These are phyloP conservation scores for Melocanna baccifera DNA, from an alignment of 176 grass and related monocot genomes.

Conservation along the genomic window DNA sequence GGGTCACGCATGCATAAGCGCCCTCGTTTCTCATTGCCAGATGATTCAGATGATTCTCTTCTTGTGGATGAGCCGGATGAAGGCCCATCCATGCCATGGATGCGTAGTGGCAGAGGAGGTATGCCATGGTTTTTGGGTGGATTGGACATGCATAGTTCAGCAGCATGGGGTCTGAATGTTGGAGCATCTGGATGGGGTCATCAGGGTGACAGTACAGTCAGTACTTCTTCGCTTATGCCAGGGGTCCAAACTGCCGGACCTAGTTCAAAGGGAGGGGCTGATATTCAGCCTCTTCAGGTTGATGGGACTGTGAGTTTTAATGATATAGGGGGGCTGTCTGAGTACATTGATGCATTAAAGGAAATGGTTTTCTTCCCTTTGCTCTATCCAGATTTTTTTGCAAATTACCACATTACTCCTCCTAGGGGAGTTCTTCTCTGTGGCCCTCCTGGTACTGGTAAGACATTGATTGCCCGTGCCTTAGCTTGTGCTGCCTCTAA, in stretches of 20 bases:
- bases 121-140: conserved; percentile 81
- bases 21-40: conserved; percentile 66
- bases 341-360: conserved; percentile 95
- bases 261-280: conserved; percentile 98
- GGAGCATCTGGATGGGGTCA: conserved; percentile 95
- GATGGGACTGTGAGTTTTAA: conserved; percentile 91
- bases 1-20: conserved; percentile 89
- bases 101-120: conserved; percentile 63
- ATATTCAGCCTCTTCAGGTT: conserved; percentile 95
- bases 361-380: conserved; percentile 99
- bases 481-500: conserved; percentile 94
- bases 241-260: conserved; percentile 95
- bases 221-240: conserved; percentile 51
- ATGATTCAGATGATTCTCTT: conserved; percentile 98
- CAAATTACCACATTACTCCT: conserved; percentile 97
- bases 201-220: conserved; percentile 57
- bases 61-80: conserved; percentile 91
- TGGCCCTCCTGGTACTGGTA: conserved; percentile 97
- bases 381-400: conserved; percentile 98
- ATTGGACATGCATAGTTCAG: conserved; percentile 80
- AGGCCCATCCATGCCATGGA: conserved; percentile 80
- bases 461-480: conserved; percentile 95
- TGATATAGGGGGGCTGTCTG: conserved; percentile 92
- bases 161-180: conserved; percentile 87
- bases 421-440: conserved; percentile 96